Evolutionary conservation across 192 early-diverging fungal genomes (phyloP).

Genomic region (Phycomyces nitens): DNA sequence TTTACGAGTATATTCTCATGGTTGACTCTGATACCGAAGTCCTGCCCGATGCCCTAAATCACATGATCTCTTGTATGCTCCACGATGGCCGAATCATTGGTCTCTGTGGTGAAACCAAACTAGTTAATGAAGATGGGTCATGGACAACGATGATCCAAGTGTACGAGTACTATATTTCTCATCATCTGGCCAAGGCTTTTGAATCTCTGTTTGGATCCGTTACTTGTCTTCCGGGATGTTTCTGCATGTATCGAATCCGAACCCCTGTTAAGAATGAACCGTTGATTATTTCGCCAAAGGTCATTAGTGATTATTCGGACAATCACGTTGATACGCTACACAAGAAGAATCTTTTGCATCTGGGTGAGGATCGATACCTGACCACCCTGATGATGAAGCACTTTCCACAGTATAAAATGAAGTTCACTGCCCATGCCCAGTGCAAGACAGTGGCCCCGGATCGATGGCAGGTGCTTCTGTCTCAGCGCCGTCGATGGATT

Average conservation of each 20-base stretch:
- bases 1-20: conserved; percentile 97
- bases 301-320: conserved; percentile 92
- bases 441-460: conserved; percentile 95
- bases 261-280: conserved; percentile 87
- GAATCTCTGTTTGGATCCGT: conserved; percentile 97
- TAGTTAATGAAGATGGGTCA: conserved; percentile 89
- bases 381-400: conserved; percentile 95
- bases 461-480: conserved; percentile 87
- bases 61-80: conserved; percentile 86
- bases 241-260: conserved; percentile 97
- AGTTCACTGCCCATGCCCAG: conserved; percentile 88
- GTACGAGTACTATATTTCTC: conserved; percentile 98
- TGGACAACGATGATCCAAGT: conserved; percentile 99
- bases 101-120: conserved; percentile 91
- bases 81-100: conserved; percentile 92
- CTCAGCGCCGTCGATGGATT: conserved; percentile 96
- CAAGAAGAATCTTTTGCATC: conserved; percentile 96
- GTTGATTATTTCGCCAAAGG: conserved; percentile 80
- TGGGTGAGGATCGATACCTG: conserved; percentile 98
- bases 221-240: conserved; percentile 98
- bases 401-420: conserved; percentile 94
- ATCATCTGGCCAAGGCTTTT: conserved; percentile 95
- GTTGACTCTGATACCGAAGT: conserved; percentile 98
- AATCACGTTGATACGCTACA: conserved; percentile 96
- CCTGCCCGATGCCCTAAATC: conserved; percentile 84